Evolutionary conservation across 2,329 filamentous ascomycete species (phyloP), one percentile per base, ranked within the genome.

Genomic region (Xylaria sp.): DNA sequence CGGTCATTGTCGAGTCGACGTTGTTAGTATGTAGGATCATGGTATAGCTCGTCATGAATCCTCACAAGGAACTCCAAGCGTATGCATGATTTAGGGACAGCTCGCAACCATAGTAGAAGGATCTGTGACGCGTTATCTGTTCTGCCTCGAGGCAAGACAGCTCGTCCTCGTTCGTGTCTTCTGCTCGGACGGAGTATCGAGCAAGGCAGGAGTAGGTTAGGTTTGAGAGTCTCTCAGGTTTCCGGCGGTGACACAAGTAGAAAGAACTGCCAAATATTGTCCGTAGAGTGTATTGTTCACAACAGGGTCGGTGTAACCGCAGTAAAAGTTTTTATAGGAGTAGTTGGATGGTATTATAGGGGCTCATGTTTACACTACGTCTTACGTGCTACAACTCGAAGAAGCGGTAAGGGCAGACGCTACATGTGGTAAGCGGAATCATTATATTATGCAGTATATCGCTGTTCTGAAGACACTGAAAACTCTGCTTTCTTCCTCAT

Each of bases 401-500:
- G 23, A 41, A n/a, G 58, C 25, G 49, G 43, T 62, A 41, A 51
- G 28, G 6, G 20, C 20, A 33, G 48, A 15, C 5, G 15, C 18
- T 23, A n/a, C 56, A 46, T 46, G 56, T 46, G n/a, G 36, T 55
- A 49, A 63, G 31, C 55, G 23, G 49, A 23, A 63, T 59, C 55
- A 55, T 43, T 52, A 20, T 49, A 56, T 59, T 69, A 66, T 62
- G 58, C 54, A 66, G 36, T 57, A 51, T 51, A 55, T 54, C 5
- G 46, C 13, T 58, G n/a, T 62, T 69, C 13, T 18, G 23, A 54
- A n/a, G 41, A 48, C 15, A 54, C 12, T 33, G 48, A 62, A 62
- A 62, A 58, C 58, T 68, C 62, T 66, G 43, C 41, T 39, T 2
- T 41, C 57, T 1, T 39, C 56, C 1, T 59, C 8, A 25, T 25